phyloP scores from a whole-genome alignment of 345 rosid species.

The Brassica cretica region DNA sequence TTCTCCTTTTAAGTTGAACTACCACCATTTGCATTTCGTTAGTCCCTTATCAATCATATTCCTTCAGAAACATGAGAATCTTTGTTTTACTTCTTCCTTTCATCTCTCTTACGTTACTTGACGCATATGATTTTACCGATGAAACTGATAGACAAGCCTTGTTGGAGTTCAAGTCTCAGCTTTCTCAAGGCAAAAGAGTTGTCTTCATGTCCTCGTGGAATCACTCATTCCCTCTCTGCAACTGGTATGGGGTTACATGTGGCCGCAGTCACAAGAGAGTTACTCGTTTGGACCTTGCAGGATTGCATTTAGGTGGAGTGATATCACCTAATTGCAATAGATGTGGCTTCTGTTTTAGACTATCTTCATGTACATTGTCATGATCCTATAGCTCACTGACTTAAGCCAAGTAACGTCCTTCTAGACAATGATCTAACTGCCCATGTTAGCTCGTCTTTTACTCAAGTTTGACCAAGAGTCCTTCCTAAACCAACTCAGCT shows the following conservation, averaged over 20 bases:
- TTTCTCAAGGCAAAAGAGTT: slow-evolving; percentile 4
- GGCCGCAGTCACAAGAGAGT: slow-evolving; percentile 29
- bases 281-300: background rate
- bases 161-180: slow-evolving; percentile 21
- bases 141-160: slow-evolving; percentile 24
- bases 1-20: too few species aligned
- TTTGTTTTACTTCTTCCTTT: slow-evolving; percentile 5
- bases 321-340: slow-evolving; percentile 40
- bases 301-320: slow-evolving; percentile 6
- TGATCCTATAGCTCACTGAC: slow-evolving; percentile 22
- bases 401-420: slow-evolving; percentile 30
- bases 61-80: background rate
- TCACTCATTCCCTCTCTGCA: slow-evolving; percentile 34
- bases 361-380: slow-evolving; percentile 26
- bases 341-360: slow-evolving; percentile 30
- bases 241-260: slow-evolving; percentile 35
- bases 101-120: background rate
- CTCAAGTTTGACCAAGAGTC: slow-evolving; percentile 8
- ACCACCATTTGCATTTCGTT: too few species aligned
- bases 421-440: slow-evolving; percentile 25
- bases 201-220: slow-evolving; percentile 34
- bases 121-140: background rate
- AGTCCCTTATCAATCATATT: too few species aligned
- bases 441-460: slow-evolving; percentile 26
- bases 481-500: background rate